A percentile compares a stretch with the other conserved stretches of the same genome.
These are phyloP conservation scores for Trichaptum fuscoviolaceum DNA, from an alignment of 768 basidiomycete species.

Conservation along the genomic window DNA sequence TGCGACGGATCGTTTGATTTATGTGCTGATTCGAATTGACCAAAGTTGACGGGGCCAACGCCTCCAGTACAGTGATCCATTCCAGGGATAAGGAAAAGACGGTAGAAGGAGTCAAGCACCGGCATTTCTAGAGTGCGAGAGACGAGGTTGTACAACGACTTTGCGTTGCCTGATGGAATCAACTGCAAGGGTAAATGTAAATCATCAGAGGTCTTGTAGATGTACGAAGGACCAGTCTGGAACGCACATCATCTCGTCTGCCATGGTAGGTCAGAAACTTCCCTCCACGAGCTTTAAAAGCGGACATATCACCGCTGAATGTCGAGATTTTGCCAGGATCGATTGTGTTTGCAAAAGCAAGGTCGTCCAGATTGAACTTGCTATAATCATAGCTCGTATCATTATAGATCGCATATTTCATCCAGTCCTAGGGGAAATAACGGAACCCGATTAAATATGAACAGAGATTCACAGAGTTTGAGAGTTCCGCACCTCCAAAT, in stretches of 20 bases:
- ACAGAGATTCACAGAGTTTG: background rate
- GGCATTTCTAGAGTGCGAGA: slow-evolving; percentile 16
- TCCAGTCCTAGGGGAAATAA: background rate
- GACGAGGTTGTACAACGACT: slow-evolving; percentile 19
- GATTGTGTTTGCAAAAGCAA: background rate
- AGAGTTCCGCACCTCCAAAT: slow-evolving; percentile 1
- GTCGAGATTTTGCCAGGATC: slow-evolving; percentile 5
- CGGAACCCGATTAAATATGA: background rate
- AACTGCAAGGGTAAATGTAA: background rate
- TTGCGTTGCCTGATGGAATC: slow-evolving; percentile 15
- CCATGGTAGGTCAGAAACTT: slow-evolving; percentile 19
- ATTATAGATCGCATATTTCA: slow-evolving; percentile 2
- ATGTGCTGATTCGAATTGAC: slow-evolving; percentile 19
- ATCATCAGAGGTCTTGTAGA: background rate
- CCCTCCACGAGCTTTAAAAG: slow-evolving; percentile 15
- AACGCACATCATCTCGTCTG: slow-evolving; percentile 6
- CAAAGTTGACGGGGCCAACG: slow-evolving; percentile 23
- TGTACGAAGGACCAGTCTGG: background rate
- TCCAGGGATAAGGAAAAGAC: slow-evolving; percentile 27
- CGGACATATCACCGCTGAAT: slow-evolving; percentile 10
- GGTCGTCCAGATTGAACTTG: slow-evolving; percentile 1
- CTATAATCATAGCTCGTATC: background rate
- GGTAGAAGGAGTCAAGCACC: slow-evolving; percentile 25
- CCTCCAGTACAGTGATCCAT: slow-evolving; percentile 29
- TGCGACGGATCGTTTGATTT: slow-evolving; percentile 16